Base-by-base conservation (phyloP, 2,329 filamentous ascomycete species). In the Daldinia sp. region DNA sequence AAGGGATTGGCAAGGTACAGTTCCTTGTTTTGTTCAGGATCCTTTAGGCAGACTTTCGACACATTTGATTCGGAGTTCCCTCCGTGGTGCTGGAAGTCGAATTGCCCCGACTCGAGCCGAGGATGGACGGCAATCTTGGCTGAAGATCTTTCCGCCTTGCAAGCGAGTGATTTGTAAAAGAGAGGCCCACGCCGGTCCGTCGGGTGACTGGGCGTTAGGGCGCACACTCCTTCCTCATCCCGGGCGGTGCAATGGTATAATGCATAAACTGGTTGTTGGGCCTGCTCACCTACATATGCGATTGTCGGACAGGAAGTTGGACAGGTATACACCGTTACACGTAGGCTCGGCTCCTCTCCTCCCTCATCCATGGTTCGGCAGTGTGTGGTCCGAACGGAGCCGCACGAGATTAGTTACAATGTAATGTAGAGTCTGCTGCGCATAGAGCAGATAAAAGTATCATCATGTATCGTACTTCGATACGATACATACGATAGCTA, bases 331-430 rank as follows among this genome's bases (percentile, higher is more conserved):
- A 54, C 51, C 33, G 33, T 54, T 54, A 68, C 69, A 71, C 69
- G 69, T 71, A 69, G 57, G 56, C 62, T 54, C 66, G 56, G 66
- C 59, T 57, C 68, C 68, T 60, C 46, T 67, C 53, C 42, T 63
- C 12, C 37, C 44, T 63, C 48, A 57, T 63, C 69, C 69, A 69
- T 66, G 66, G 69, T 71, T 67, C 66, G n/a, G 63, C 33, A 44
- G 63, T 48, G 26, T 69, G 46, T 69, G 69, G 69, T 66, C 60
- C 56, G 63, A 71, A 69, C 69, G 69, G 69, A 71, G 69, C 69
- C 69, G 69, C 68, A 68, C 51, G 63, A 68, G 66, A 69, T 69
- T 64, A 37, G 15, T 37, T 37, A 44, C 30, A 33, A 35, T 35
- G 10, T 10, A 35, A 35, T 35, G 33, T 4, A 15, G 13, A 70